Base-by-base conservation (phyloP, 208 protist genomes). In the Leishmania turanica region DNA sequence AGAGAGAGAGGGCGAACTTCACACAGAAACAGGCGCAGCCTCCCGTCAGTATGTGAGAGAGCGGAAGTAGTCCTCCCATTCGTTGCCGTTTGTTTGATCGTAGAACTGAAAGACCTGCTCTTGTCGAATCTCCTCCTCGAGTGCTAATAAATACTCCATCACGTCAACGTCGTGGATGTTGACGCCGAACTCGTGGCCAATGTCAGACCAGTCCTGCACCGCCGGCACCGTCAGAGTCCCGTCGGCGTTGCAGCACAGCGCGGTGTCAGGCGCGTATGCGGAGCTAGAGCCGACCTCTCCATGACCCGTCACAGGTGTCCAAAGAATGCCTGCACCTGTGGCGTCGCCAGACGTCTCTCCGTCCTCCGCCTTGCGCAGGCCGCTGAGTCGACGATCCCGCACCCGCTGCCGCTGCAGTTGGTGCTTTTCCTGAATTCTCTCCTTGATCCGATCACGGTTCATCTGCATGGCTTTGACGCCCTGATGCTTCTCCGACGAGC, bases 111-210 rank as follows among this genome's bases (percentile, higher is more conserved):
- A 66, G 24, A 95, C 81, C 60, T 85, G 79, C 80, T 97, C 94
- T 51, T 90, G 86, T 17, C 88, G 80, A 27, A 97, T 95, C 78
- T 97, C 94, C 69, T 97, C 91, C 78, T 97, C 92, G 37, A 96
- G 70, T 5, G 69, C 79, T 19, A 96, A 78, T 27, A 97, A 84
- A 69, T 90, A 93, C 24, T 94, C 86, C 75, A 93, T 81, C 37
- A 93, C 88, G 17, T 77, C 76, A 2, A 85, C 84, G 34, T 95
- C 88, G 21, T 58, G 47, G 47, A 92, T 68, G 80, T 96, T 86
- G 47, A 90, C 89, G 40, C 88, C 87, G 75, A 95, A 91, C 76
- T 95, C 90, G 19, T 79, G 49, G 6, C 86, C 89, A 75, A 96
- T 81, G 51, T 87, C 81, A 6, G 75, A 83, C 90, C 90, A 93